Evolutionary conservation across 2,329 filamentous ascomycete species (phyloP).

Genomic region (Alternaria sp.): DNA sequence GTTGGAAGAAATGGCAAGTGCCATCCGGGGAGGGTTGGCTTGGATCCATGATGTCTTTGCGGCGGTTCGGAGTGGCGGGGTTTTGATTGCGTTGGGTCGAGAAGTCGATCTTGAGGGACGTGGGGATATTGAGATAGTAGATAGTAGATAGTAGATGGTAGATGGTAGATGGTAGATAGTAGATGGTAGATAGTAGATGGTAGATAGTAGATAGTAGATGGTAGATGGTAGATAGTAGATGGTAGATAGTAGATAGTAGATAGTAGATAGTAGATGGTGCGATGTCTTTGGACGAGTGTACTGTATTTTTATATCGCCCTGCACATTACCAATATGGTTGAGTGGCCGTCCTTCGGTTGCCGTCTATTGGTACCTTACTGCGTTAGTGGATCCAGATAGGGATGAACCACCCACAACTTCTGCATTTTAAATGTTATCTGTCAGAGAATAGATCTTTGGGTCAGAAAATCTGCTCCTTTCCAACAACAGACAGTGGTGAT

Average conservation of each 20-base stretch:
- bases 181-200: too few species aligned
- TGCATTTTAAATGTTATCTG: neutral
- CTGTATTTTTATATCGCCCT: neutral
- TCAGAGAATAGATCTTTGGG: neutral
- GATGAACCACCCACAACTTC: neutral
- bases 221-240: too few species aligned
- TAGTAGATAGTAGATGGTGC: neutral
- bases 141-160: too few species aligned
- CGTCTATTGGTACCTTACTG: neutral
- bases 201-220: too few species aligned
- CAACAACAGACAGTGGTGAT: neutral
- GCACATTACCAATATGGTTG: neutral
- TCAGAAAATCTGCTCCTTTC: neutral
- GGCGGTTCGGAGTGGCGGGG: neutral
- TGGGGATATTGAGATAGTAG: neutral
- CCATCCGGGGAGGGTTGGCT: neutral
- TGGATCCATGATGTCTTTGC: neutral
- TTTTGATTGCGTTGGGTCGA: neutral
- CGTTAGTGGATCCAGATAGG: neutral
- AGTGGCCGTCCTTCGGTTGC: neutral
- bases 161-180: too few species aligned
- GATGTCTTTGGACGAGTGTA: neutral
- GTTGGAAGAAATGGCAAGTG: neutral
- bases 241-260: neutral
- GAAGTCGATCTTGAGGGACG: neutral